These are phyloP conservation scores for Trebouxia sp. DNA, from an alignment of 139 green algal species.

Conservation along the genomic window DNA sequence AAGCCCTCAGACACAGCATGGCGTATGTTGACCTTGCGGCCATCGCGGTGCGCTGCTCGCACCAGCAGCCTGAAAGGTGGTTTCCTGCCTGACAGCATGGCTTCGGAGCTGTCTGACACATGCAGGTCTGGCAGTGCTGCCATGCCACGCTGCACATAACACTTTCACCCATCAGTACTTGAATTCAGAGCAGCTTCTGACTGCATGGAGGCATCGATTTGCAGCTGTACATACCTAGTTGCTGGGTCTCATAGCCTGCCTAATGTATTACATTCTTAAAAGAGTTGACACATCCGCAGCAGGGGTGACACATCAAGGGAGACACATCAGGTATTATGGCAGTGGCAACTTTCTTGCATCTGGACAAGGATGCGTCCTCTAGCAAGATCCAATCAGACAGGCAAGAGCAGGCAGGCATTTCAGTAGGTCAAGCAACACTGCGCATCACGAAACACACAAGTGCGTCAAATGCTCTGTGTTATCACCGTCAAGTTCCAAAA, in stretches of 20 bases:
- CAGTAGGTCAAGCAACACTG: neutral
- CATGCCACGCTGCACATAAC: conserved; percentile 50
- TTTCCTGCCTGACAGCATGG: conserved; percentile 85
- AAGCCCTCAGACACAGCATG: conserved; percentile 82
- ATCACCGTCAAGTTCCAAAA: too few species aligned
- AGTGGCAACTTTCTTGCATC: too few species aligned
- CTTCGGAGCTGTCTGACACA: conserved; percentile 82
- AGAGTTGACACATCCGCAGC: too few species aligned
- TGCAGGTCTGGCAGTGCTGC: conserved; percentile 73
- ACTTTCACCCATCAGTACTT: neutral
- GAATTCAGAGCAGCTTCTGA: conserved; percentile 5
- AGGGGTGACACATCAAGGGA: too few species aligned
- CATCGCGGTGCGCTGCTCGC: conserved; percentile 45
- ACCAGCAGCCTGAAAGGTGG: conserved; percentile 87
- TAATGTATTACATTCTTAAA: neutral
- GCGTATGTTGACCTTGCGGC: conserved; percentile 41
- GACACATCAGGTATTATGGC: too few species aligned
- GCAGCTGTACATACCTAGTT: neutral
- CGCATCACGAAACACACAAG: neutral
- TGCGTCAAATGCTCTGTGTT: too few species aligned
- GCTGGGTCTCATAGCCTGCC: neutral
- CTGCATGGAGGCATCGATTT: neutral
- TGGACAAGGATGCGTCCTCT: too few species aligned
- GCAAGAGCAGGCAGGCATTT: too few species aligned
- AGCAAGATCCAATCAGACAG: too few species aligned